Percentiles rank a stretch among this genome's conserved stretches.
Evolutionary conservation across 2,329 filamentous ascomycete genomes (phyloP).

Genomic region (Xylariaceae sp.): DNA sequence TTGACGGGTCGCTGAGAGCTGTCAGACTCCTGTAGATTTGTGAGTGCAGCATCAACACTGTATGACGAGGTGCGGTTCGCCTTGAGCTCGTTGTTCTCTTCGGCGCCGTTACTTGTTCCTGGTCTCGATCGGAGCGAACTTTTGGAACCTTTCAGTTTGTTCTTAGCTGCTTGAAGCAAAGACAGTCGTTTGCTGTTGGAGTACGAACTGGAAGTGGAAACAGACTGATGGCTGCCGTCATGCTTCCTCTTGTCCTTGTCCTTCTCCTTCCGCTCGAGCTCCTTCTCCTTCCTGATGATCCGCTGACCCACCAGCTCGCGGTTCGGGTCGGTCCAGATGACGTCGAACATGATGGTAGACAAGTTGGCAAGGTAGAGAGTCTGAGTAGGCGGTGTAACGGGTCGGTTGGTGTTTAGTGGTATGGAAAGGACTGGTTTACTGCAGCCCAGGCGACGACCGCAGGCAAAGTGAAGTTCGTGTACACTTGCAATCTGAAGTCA

Average conservation of each 20-base stretch:
- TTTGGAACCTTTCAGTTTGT: conserved; percentile 33
- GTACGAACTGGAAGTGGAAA: conserved; percentile 44
- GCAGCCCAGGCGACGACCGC: too few relatives aligned
- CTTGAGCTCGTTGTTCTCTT: conserved; percentile 13
- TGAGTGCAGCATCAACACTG: conserved; percentile 25
- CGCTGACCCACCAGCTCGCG: conserved; percentile 53
- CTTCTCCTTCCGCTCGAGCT: conserved; percentile 26
- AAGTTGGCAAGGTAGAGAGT: background rate
- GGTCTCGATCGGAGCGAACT: conserved; percentile 19
- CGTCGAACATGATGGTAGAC: conserved; percentile 52
- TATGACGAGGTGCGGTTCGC: conserved; percentile 22
- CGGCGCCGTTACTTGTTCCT: background rate
- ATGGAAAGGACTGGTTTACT: background rate
- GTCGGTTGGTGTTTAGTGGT: background rate
- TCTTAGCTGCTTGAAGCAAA: conserved; percentile 43
- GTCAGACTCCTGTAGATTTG: conserved; percentile 20
- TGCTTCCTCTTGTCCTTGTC: conserved; percentile 32
- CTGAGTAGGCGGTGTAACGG: background rate
- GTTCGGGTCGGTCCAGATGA: conserved; percentile 56
- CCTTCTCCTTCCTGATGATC: conserved; percentile 47
- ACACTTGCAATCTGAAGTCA: too few relatives aligned
- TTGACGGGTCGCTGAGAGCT: conserved; percentile 20
- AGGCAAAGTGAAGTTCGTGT: too few relatives aligned
- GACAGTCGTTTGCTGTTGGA: conserved; percentile 42
- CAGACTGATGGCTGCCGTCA: conserved; percentile 33